Conservation (phyloP, 768 basidiomycete species). For the Psilocybe subaeruginosa region DNA sequence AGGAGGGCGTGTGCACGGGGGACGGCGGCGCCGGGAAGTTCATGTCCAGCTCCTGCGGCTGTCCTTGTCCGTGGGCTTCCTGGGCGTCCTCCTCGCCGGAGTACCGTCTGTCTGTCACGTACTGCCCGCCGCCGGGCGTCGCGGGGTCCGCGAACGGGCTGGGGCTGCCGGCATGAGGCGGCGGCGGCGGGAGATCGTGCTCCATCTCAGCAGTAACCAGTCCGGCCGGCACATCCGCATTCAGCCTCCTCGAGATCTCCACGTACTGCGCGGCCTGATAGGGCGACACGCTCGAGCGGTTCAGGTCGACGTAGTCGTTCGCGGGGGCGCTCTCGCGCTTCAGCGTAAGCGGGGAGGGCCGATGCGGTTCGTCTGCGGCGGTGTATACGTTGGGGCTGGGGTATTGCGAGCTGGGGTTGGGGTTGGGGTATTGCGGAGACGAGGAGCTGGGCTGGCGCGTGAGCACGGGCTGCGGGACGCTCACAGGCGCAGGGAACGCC, state of each 20-base stretch:
- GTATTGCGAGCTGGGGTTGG: constrained; percentile 19
- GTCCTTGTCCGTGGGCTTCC: neutral
- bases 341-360: neutral
- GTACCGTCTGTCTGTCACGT: constrained; percentile 14
- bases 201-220: constrained; percentile 31
- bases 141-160: constrained; percentile 34
- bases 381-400: constrained; percentile 16
- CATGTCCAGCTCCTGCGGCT: constrained; percentile 30
- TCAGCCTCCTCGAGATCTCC: constrained; percentile 65
- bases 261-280: constrained; percentile 78
- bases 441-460: constrained; percentile 17
- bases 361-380: constrained; percentile 5
- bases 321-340: constrained; percentile 23
- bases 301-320: constrained; percentile 64
- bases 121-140: constrained; percentile 16
- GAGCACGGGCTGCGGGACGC: neutral
- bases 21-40: constrained; percentile 41
- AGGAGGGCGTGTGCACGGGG: constrained; percentile 28
- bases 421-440: constrained; percentile 20
- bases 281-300: constrained; percentile 70
- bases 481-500: neutral
- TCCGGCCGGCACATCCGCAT: constrained; percentile 40
- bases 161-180: constrained; percentile 10
- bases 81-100: neutral
- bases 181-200: constrained; percentile 30